Conservation (phyloP, 106 monocot species). For the Alisma plantagoaquatica region DNA sequence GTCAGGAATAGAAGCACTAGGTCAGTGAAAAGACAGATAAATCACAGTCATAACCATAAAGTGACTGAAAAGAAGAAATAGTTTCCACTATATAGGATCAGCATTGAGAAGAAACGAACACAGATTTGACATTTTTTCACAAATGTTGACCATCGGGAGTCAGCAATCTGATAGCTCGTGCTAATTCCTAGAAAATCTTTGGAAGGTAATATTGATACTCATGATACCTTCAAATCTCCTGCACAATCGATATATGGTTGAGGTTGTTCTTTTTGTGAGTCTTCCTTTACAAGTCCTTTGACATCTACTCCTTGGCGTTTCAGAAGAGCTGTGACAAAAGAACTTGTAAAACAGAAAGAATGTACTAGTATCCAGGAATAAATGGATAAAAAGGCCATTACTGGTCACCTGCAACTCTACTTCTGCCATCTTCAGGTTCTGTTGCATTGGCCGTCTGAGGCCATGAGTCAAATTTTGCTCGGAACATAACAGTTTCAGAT, state of each 20-base stretch:
- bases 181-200: no score
- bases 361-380: neutral
- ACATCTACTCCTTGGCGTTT: slow-evolving; percentile 83
- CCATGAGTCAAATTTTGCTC: slow-evolving; percentile 71
- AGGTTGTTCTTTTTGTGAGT: slow-evolving; percentile 64
- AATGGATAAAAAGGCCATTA: no score
- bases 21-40: no score
- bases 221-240: slow-evolving; percentile 72
- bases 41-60: no score
- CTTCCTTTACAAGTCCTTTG: slow-evolving; percentile 63
- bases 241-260: slow-evolving; percentile 76
- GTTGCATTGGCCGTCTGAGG: slow-evolving; percentile 32
- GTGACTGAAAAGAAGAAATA: no score
- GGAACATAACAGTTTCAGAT: slow-evolving; percentile 66
- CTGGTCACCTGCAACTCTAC: slow-evolving; percentile 90
- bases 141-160: neutral
- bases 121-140: neutral
- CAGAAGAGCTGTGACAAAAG: slow-evolving; percentile 44
- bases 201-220: no score
- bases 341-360: neutral
- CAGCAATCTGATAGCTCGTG: no score
- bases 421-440: slow-evolving; percentile 68
- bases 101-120: neutral
- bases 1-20: no score
- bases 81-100: no score